phyloP scores from a whole-genome alignment of 345 rosid genomes.

The Corymbia maculata region DNA sequence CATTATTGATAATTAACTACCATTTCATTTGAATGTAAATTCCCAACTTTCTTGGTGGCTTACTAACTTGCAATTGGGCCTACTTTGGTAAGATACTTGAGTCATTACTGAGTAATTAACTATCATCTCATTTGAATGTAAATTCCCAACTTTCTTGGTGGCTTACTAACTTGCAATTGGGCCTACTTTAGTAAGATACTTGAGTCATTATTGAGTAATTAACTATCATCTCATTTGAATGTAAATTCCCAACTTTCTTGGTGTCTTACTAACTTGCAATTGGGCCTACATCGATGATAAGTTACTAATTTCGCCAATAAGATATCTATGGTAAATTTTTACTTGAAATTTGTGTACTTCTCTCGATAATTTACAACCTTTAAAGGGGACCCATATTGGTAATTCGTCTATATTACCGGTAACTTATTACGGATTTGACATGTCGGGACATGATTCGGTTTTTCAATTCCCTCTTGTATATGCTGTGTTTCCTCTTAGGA shows the following conservation, averaged over 20 bases:
- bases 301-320: not conserved
- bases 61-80: no score
- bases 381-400: not conserved
- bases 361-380: not conserved
- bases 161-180: no score
- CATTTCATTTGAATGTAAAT: not conserved
- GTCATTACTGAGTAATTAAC: not conserved
- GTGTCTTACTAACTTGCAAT: not conserved
- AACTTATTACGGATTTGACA: not conserved
- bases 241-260: not conserved
- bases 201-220: not conserved
- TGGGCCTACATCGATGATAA: not conserved
- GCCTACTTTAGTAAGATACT: not conserved
- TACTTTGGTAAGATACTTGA: not conserved
- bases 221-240: not conserved
- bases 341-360: not conserved
- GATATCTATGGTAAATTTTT: not conserved
- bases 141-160: not conserved
- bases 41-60: not conserved
- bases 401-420: not conserved
- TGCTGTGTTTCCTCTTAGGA: not conserved
- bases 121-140: not conserved
- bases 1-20: not conserved
- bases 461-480: not conserved
- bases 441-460: not conserved